Base-by-base conservation (phyloP, 2,329 filamentous ascomycete species). In the Mariannaea elegans region DNA sequence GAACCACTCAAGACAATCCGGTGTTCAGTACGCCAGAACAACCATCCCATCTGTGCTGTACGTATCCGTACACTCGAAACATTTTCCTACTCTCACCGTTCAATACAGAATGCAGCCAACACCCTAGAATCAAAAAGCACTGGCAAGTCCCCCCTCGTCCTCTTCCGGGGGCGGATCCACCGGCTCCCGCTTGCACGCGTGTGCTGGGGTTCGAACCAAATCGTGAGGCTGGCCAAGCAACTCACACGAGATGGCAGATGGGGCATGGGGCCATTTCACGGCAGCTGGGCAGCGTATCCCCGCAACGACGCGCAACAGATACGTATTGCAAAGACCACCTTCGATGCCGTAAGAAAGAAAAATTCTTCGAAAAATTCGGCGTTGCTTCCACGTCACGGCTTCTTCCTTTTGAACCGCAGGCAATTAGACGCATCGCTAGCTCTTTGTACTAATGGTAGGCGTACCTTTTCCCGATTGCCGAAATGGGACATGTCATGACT, bases 171-270 rank as follows among this genome's bases (percentile, higher is more conserved):
- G 27, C 38, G 29, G 24, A 36, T 52, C 56, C 56, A 59, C 56
- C 21, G 42, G 56, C 53, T 59, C 49, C 54, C 56, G 53, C 56
- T 42, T 48, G 36, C 48, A 58, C 49, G 34, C 56, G 44, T 38
- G 38, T 48, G 34, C 56, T 42, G 38, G 38, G 46, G 48, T 21
- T 18, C 24, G n/a, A 19, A 16, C 44, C 56, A 47, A 47, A 48
- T 44, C 42, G 56, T 53, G 56, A 59, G 56, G 56, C 49, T 59
- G 49, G 56, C 19, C 24, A 48, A 24, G 44, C 34, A 34, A 48
- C 48, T 42, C 48, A 59, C 56, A 53, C 38, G 56, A 59, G 56
- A 59, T 49, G 56, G 56, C 34, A 34, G 56, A 59, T 59, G 56
- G 56, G 56, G 56, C 56, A 59, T 59, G 49, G 56, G 56, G 18